Evolutionary conservation across 495 filamentous ascomycete species (phyloP).

Genomic region (Hamigera avellanea): DNA sequence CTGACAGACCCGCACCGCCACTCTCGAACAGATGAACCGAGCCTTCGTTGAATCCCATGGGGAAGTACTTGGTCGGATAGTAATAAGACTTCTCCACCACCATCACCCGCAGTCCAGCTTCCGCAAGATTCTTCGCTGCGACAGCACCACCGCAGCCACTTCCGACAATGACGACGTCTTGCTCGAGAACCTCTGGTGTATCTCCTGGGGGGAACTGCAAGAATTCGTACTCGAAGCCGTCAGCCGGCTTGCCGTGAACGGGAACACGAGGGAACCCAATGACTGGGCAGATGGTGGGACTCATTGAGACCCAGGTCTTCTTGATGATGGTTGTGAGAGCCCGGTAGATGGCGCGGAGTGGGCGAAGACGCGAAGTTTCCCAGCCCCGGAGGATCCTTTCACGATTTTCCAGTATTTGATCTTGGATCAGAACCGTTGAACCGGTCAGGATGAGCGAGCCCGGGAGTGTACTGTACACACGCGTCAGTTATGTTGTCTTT

Average conservation of each 20-base stretch:
- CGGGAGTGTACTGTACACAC: slow-evolving; percentile 43
- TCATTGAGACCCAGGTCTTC: slow-evolving; percentile 46
- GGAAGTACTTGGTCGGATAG: slow-evolving; percentile 59
- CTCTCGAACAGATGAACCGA: slow-evolving; percentile 52
- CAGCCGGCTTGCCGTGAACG: slow-evolving; percentile 45
- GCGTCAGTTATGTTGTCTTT: no score
- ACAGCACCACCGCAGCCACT: slow-evolving; percentile 85
- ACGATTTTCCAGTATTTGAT: slow-evolving; percentile 48
- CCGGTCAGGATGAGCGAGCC: slow-evolving; percentile 60
- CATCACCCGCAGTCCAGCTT: slow-evolving; percentile 60
- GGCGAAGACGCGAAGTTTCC: slow-evolving; percentile 43
- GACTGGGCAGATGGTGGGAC: slow-evolving; percentile 41
- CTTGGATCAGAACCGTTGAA: slow-evolving; percentile 46
- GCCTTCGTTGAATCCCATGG: slow-evolving; percentile 51
- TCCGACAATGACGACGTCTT: slow-evolving; percentile 76
- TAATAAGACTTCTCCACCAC: slow-evolving; percentile 77
- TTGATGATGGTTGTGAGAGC: slow-evolving; percentile 43
- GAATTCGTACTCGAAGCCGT: slow-evolving; percentile 44
- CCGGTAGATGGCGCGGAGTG: slow-evolving; percentile 46
- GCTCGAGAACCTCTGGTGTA: slow-evolving; percentile 47
- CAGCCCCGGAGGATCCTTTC: slow-evolving; percentile 50
- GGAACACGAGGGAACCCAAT: slow-evolving; percentile 53
- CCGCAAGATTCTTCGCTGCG: slow-evolving; percentile 66
- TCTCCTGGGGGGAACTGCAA: slow-evolving; percentile 36
- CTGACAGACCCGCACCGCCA: slow-evolving; percentile 38